Conservation (phyloP, 106 monocot genomes). For the Allium fistulosum region DNA sequence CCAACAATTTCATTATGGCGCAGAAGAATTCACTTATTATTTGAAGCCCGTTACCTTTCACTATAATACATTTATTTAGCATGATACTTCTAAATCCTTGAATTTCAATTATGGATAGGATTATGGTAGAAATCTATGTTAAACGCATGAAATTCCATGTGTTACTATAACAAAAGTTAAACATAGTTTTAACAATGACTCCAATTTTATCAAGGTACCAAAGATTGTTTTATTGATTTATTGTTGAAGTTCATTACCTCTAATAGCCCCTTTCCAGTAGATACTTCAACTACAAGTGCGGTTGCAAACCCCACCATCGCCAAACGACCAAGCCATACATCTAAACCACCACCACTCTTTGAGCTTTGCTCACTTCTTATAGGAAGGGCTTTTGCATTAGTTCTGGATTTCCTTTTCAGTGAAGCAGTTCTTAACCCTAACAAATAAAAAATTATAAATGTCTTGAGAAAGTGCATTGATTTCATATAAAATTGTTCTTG, state of each 20-base stretch:
- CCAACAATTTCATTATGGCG: no score
- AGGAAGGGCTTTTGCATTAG: slow-evolving; percentile 19
- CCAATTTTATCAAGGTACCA: no score
- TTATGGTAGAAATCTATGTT: no score
- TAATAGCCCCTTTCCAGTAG: slow-evolving; percentile 62
- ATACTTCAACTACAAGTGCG: slow-evolving; percentile 50
- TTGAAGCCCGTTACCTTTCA: no score
- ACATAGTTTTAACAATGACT: no score
- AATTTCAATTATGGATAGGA: no score
- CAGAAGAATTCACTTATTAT: no score
- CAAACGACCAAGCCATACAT: slow-evolving; percentile 57
- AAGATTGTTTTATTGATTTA: no score
- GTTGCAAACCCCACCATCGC: slow-evolving; percentile 70
- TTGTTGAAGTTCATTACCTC: slow-evolving; percentile 26
- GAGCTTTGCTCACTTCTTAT: slow-evolving; percentile 59
- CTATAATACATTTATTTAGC: no score
- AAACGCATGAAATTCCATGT: no score
- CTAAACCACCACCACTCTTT: slow-evolving; percentile 33
- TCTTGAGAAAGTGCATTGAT: neutral
- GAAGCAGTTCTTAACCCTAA: slow-evolving; percentile 19
- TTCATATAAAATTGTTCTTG: neutral
- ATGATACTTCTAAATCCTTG: no score
- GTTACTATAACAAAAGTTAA: no score
- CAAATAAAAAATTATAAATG: neutral
- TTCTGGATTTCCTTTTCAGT: slow-evolving; percentile 12